phyloP scores from a whole-genome alignment of 2,329 filamentous ascomycete species.

The Diaporthe capsici region DNA sequence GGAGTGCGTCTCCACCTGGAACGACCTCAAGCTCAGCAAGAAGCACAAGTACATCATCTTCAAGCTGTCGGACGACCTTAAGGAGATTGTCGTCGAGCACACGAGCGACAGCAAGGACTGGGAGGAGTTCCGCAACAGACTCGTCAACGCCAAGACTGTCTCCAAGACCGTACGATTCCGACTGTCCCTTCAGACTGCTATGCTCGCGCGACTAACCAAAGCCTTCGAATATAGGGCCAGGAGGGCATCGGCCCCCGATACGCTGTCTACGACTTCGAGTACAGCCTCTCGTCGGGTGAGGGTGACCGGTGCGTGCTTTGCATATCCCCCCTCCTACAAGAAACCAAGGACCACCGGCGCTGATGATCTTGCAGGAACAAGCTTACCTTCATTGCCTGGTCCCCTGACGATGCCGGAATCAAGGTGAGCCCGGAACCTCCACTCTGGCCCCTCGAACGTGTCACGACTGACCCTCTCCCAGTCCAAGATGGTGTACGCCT shows the following conservation, averaged over 20 bases:
- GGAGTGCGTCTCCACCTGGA: conserved; percentile 81
- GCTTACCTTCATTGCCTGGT: conserved; percentile 85
- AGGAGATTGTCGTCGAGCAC: conserved; percentile 85
- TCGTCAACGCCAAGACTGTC: conserved; percentile 80
- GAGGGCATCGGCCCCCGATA: conserved; percentile 80
- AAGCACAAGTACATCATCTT: conserved; percentile 89
- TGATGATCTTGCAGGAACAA: conserved; percentile 71
- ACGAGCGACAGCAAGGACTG: conserved; percentile 77
- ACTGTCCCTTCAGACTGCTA: conserved; percentile 32
- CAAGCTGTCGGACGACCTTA: conserved; percentile 88
- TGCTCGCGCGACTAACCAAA: conserved; percentile 33
- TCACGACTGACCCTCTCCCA: conserved; percentile 51
- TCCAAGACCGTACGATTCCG: conserved; percentile 71
- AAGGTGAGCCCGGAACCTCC: conserved; percentile 68
- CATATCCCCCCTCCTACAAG: conserved; percentile 39
- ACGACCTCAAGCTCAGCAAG: conserved; percentile 87
- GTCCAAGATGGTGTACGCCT: conserved; percentile 93
- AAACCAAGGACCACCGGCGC: background rate
- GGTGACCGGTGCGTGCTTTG: conserved; percentile 72
- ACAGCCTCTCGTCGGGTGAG: conserved; percentile 79
- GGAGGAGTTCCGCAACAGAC: conserved; percentile 81
- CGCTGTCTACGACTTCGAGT: conserved; percentile 89
- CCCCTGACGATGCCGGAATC: conserved; percentile 83
- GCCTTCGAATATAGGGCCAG: conserved; percentile 60
- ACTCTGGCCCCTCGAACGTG: conserved; percentile 42